Base-by-base conservation (phyloP, 2,329 filamentous ascomycete species). In the Botrytis tulipae region DNA sequence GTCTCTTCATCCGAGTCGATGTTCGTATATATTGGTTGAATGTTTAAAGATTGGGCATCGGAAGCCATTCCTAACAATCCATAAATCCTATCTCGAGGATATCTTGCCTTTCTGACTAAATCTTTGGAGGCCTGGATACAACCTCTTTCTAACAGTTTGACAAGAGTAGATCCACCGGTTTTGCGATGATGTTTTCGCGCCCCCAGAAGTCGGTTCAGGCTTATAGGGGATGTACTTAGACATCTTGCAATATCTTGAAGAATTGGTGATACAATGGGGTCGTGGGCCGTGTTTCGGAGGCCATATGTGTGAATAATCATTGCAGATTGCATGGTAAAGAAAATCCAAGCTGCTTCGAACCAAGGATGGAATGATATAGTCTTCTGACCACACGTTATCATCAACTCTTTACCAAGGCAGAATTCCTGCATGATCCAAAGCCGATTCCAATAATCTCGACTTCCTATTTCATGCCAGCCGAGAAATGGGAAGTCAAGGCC, bases 391-490 rank as follows among this genome's bases (percentile, higher is more conserved):
- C 71, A 73, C 4, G 54, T 65, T 32, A 74, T 57, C 32, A 71
- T 44, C n/a, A 73, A 44, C 12, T 66, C 42, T n/a, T 29, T 73
- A 12, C 71, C 73, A 40, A 73, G 42, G 3, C 61, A 71, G n/a
- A 75, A 73, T 48, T 75, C 74, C 62, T 75, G 74, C 32, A 74
- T 40, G 37, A 75, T 74, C 73, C 74, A 75, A 42, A 73, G 67
- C 20, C 73, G 54, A 25, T 71, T 71, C 66, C 72, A 75, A 35
- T 75, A 75, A 29, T 48, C 60, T 48, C 71, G 72, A 37, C 29
- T 51, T 1, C 35, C 57, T 25, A 74, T 37, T 25, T 63, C 61
- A 42, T 66, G 66, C 44, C 60, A 66, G 20, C 40, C 71, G 16
- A 57, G 32, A 22, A 63, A 63, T n/a, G 66, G 71, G 35, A 73